phyloP scores from a whole-genome alignment of 78 protist species.

The Dictyostelium citrinum region DNA sequence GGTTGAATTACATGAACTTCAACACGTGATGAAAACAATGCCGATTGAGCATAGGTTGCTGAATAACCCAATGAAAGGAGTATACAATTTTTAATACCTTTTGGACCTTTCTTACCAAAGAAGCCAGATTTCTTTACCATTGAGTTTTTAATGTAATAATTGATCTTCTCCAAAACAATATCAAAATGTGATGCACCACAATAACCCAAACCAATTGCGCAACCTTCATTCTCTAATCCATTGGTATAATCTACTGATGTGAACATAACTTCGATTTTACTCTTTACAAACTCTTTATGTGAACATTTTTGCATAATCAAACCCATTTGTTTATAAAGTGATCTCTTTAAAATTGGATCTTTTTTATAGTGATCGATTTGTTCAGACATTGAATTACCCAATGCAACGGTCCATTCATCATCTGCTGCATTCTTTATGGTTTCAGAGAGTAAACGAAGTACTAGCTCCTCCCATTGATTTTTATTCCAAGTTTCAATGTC shows the following conservation, averaged over 20 bases:
- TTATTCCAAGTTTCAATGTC: constrained; percentile 12
- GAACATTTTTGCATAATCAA: constrained; percentile 61
- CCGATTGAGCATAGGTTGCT: constrained; percentile 41
- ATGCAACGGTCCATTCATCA: constrained; percentile 81
- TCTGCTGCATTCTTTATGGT: constrained; percentile 76
- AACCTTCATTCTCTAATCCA: constrained; percentile 67
- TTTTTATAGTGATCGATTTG: constrained; percentile 69
- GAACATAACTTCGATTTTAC: constrained; percentile 66
- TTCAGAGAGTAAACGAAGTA: constrained; percentile 52
- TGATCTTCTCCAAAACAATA: constrained; percentile 61
- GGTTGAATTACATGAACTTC: constrained; percentile 75
- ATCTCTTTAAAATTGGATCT: constrained; percentile 39
- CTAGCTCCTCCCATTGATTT: constrained; percentile 73
- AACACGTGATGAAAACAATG: constrained; percentile 63
- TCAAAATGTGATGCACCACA: constrained; percentile 75
- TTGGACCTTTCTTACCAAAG: constrained; percentile 75
- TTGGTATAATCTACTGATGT: constrained; percentile 45
- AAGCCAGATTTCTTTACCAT: constrained; percentile 78
- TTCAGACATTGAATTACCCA: constrained; percentile 41
- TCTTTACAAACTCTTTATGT: constrained; percentile 65
- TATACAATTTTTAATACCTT: constrained; percentile 60
- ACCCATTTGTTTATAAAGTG: constrained; percentile 71
- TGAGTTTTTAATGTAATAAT: constrained; percentile 7
- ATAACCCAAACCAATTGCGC: constrained; percentile 80
- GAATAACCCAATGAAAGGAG: constrained; percentile 58